phyloP scores from a whole-genome alignment of 257 asterid genomes.

The Ilex asprella region DNA sequence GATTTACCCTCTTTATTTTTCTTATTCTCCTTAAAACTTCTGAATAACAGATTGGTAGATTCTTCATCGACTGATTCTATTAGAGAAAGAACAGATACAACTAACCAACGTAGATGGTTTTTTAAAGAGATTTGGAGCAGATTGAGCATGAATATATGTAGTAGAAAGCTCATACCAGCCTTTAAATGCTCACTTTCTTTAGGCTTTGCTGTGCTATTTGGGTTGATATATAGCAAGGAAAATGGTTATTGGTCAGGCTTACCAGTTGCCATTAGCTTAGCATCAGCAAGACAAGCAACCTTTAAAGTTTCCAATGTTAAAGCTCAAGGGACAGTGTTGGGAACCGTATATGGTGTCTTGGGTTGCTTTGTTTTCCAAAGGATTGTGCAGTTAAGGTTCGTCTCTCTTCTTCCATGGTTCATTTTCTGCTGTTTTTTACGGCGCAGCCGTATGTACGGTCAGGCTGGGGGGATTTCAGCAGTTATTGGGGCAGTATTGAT shows the following conservation, averaged over 20 bases:
- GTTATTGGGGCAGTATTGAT: conserved; percentile 68
- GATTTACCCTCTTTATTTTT: conserved; percentile 59
- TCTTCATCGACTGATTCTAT: conserved; percentile 5
- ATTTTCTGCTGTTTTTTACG: conserved; percentile 52
- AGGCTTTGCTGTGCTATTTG: conserved; percentile 59
- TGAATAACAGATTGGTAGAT: conserved; percentile 26
- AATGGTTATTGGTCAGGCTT: conserved; percentile 77
- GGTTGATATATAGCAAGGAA: conserved; percentile 57
- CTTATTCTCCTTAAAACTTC: conserved; percentile 57
- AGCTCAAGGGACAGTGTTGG: conserved; percentile 86
- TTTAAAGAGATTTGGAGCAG: conserved; percentile 12
- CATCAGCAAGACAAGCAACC: conserved; percentile 66
- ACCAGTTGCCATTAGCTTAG: conserved; percentile 66
- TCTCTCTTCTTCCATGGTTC: conserved; percentile 88
- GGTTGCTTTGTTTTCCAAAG: conserved; percentile 67
- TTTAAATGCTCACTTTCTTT: conserved; percentile 61
- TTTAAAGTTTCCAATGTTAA: conserved; percentile 62
- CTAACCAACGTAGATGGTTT: conserved; percentile 8
- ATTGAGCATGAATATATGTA: conserved; percentile 20
- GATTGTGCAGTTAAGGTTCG: conserved; percentile 46
- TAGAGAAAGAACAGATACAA: conserved; percentile 11
- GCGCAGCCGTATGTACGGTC: conserved; percentile 79
- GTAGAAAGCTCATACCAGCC: conserved; percentile 50
- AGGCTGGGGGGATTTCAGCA: conserved; percentile 81
- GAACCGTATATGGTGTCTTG: conserved; percentile 71